Conservation (phyloP, 352 stramenopile species). For the Peronospora farinosa region DNA sequence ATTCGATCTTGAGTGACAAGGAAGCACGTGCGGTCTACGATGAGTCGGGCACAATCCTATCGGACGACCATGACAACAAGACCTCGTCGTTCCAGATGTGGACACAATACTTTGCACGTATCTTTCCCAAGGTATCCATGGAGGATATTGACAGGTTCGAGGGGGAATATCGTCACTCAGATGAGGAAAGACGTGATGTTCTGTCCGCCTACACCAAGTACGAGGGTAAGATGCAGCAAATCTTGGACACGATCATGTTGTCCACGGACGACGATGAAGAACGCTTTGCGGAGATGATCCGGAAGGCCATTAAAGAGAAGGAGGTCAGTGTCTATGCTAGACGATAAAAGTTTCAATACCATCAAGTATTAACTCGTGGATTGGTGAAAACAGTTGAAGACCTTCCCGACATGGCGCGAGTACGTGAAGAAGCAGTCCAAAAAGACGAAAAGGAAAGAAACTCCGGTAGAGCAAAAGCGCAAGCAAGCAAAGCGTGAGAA, state of each 20-base stretch:
- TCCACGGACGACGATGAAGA: slow-evolving; percentile 75
- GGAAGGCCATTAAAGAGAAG: slow-evolving; percentile 50
- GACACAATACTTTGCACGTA: slow-evolving; percentile 81
- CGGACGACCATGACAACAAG: slow-evolving; percentile 43
- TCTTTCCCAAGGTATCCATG: slow-evolving; percentile 85
- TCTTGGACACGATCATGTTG: slow-evolving; percentile 86
- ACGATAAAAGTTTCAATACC: background rate
- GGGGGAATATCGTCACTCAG: slow-evolving; percentile 71
- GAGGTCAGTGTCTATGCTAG: slow-evolving; percentile 5
- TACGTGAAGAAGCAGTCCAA: slow-evolving; percentile 38
- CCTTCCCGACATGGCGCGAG: slow-evolving; percentile 36
- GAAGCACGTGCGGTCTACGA: slow-evolving; percentile 78
- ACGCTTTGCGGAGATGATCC: slow-evolving; percentile 61
- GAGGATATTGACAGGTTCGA: slow-evolving; percentile 78
- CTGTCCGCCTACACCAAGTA: slow-evolving; percentile 68
- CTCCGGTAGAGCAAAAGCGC: slow-evolving; percentile 32
- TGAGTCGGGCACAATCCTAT: slow-evolving; percentile 68
- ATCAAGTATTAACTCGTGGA: background rate
- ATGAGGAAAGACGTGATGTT: slow-evolving; percentile 81
- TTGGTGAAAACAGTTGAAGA: slow-evolving; percentile 25
- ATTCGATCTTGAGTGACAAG: slow-evolving; percentile 76
- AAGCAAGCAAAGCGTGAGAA: slow-evolving; percentile 49
- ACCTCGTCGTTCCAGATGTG: slow-evolving; percentile 60
- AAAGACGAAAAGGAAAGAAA: slow-evolving; percentile 36
- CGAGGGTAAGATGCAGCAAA: slow-evolving; percentile 68